Base-by-base conservation (phyloP, 257 asterid genomes). In the Solanum rostratum region DNA sequence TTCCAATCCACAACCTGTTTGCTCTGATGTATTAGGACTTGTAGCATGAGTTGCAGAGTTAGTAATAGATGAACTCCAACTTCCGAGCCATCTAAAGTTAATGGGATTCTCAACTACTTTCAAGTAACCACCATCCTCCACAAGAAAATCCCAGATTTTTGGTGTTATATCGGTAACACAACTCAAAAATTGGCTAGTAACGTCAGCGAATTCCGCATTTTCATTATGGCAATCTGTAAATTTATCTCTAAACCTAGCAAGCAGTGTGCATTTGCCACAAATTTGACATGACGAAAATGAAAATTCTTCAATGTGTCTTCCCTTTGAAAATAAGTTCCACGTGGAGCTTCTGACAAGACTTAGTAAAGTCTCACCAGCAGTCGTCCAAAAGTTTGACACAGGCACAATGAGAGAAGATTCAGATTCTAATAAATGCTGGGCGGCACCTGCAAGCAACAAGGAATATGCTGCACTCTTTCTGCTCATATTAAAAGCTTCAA, bases 351-450 rank as follows among this genome's bases (percentile, higher is more conserved):
- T 86, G 20, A 88, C 86, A 57, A 94, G 87, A 59, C 41, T 52
- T n/a, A 90, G 87, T 73, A 95, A 54, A 3, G 92, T 91, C 41
- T 92, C 95, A 24, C 99, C 99, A 0, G 97, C 95, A 82, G 79
- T 86, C 39, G 30, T 86, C 93, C 95, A 93, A 90, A 76, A 89
- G 85, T 85, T 87, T 53, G 93, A 91, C 22, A 65, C 89, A 50
- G 90, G 57, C 3, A 89, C 84, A 65, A 92, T 82, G 15, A 94
- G 90, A 83, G 92, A 85, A 84, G 92, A 49, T 85, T 95, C 98
- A 15, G 57, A 87, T 14, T 57, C 84, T 85, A 88, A 91, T 60
- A 95, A 90, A 89, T 92, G 93, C 65, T 93, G 88, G 2, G 89
- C 81, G 20, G 85, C 89, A 60, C 89, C 92, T 12, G 97, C 94